Evolutionary conservation across 1,139 yeast genomes (phyloP), one percentile per base, ranked within the genome.

Genomic region (Pichia sp.): DNA sequence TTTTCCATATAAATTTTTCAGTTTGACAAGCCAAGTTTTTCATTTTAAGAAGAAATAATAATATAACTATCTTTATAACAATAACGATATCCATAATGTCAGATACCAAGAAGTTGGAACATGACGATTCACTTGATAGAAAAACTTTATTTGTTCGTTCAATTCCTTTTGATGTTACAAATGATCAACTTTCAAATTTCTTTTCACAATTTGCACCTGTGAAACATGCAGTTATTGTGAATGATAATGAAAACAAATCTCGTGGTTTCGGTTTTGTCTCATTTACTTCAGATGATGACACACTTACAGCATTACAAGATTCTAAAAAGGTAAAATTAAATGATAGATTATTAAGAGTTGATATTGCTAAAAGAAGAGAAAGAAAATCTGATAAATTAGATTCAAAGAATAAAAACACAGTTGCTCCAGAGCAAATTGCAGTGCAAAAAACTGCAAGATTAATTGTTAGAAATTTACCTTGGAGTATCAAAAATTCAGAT

Each of bases 211-310:
- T 89, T 66, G 94, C 88, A 1, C 98, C 98, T 4, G 95, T 92
- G 11, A 89, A 85, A 67, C 98, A 92, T 67, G 96, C 97, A 4
- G 94, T 89, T 45, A 78, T 92, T 45, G 98, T 94, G 29, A 85
- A 75, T 43, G 96, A 92, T 64, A 72, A 75, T 11, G 80, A 84
- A 43, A 78, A 85, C 44, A 71, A 78, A 44, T 86, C 96, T 5
- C 78, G 94, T 66, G 97, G 98, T 1, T 94, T 89, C 67, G 99
- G 98, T 7, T 94, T 94, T 66, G 98, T 89, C 25, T 84, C 95
- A 43, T 92, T 94, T 66, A 80, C 87, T 2, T 71, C 78, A 51
- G 90, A 87, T 54, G 96, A 87, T 45, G 98, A 94, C 64, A 86
- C 97, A 0, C 66, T 78, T 42, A 72, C 77, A 39, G 97, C 97